A percentile compares a stretch with the other conserved stretches of the same genome.
These are phyloP conservation scores for Pythium sukuiense DNA, from an alignment of 352 stramenopile genomes.

Conservation along the genomic window DNA sequence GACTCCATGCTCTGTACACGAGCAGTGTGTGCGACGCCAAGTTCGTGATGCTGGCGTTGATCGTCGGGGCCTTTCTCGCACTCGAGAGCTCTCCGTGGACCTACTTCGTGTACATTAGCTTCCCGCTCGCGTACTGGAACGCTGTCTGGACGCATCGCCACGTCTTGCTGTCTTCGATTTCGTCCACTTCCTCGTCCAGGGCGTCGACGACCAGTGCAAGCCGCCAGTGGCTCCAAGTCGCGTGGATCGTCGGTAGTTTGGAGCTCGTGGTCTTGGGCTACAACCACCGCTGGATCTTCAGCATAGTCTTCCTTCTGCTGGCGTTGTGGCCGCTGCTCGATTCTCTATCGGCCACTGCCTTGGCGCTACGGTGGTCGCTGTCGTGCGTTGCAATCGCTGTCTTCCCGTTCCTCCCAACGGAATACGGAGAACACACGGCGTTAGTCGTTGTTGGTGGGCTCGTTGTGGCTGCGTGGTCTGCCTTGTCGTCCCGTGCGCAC, in stretches of 20 bases:
- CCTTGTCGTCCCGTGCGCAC: neutral
- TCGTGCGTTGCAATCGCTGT: conserved; percentile 61
- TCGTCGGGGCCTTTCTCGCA: conserved; percentile 37
- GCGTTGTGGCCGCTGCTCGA: conserved; percentile 46
- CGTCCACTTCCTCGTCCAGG: neutral
- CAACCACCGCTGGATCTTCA: conserved; percentile 63
- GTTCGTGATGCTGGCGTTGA: conserved; percentile 41
- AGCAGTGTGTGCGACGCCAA: neutral
- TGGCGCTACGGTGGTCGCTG: conserved; percentile 34
- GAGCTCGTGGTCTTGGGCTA: conserved; percentile 76
- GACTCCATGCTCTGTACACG: neutral
- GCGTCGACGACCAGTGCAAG: conserved; percentile 1
- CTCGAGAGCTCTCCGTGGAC: conserved; percentile 68
- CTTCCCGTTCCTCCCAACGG: conserved; percentile 72
- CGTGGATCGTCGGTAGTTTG: conserved; percentile 49
- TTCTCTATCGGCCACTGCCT: conserved; percentile 1
- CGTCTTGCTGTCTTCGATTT: conserved; percentile 24
- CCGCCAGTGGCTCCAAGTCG: conserved; percentile 30
- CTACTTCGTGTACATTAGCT: conserved; percentile 79
- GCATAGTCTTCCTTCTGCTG: conserved; percentile 59
- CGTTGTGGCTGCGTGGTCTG: conserved; percentile 18
- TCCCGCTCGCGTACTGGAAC: conserved; percentile 66
- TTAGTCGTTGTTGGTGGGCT: conserved; percentile 59
- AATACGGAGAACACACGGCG: conserved; percentile 68
- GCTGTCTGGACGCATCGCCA: conserved; percentile 48